Evolutionary conservation across 2,329 filamentous ascomycete genomes (phyloP).

Genomic region (Hortaea sp.): DNA sequence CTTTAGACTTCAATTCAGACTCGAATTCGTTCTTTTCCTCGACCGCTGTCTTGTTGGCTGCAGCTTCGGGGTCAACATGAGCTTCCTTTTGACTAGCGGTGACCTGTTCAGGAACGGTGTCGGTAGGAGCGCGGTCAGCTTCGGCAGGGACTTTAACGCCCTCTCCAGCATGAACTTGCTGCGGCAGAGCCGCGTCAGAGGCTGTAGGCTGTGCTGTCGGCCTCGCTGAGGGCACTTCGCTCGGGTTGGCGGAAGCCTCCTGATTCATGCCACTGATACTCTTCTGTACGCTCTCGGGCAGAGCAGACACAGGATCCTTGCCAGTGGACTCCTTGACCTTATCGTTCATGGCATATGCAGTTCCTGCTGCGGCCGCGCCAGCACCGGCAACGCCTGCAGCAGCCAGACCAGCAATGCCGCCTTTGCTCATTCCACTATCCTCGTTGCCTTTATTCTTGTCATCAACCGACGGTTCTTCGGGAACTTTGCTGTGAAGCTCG

Average conservation of each 20-base stretch:
- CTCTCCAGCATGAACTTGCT: conserved; percentile 12
- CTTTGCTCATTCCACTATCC: conserved; percentile 5
- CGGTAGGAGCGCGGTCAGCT: not conserved
- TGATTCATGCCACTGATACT: conserved; percentile 28
- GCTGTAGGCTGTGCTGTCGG: conserved; percentile 18
- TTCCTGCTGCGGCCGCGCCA: conserved; percentile 27
- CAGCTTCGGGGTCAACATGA: conserved; percentile 55
- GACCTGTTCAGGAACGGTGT: conserved; percentile 15
- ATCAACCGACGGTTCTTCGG: conserved; percentile 25
- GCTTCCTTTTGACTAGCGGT: conserved; percentile 20
- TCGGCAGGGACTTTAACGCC: conserved; percentile 9
- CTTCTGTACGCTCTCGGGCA: conserved; percentile 34
- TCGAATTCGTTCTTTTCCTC: conserved; percentile 67
- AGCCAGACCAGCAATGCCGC: conserved; percentile 28
- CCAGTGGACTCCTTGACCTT: conserved; percentile 31
- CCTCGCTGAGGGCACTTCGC: not conserved
- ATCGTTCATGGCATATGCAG: conserved; percentile 27
- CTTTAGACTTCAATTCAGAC: conserved; percentile 59
- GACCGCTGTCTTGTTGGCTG: conserved; percentile 57
- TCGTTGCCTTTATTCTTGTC: conserved; percentile 11
- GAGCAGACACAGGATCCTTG: conserved; percentile 39
- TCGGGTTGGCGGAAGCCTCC: conserved; percentile 1
- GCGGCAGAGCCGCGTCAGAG: conserved; percentile 7
- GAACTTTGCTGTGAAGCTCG: conserved; percentile 57
- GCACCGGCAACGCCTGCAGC: conserved; percentile 28